A percentile compares a stretch with the other conserved stretches of the same genome.
Conservation (phyloP, 2,329 filamentous ascomycete species). For the Cercospora janseana region DNA sequence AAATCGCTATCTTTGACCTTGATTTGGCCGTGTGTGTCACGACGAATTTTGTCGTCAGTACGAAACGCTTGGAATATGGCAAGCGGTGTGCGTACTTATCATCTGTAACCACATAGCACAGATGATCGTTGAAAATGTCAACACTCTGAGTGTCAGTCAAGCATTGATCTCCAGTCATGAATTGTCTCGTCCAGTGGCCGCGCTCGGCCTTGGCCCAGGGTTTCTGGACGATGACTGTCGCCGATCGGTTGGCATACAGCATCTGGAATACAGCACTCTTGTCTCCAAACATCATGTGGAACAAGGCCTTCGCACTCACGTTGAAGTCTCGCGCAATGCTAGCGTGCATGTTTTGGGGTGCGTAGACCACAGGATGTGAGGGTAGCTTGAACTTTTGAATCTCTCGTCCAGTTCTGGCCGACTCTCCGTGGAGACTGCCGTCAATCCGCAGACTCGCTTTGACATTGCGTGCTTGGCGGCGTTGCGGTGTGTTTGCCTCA, state of each 20-base stretch:
- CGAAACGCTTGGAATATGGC: conserved; percentile 75
- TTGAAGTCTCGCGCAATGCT: conserved; percentile 81
- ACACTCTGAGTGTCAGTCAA: conserved; percentile 83
- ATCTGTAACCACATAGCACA: conserved; percentile 67
- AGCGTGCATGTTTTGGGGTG: conserved; percentile 75
- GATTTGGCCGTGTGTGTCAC: conserved; percentile 92
- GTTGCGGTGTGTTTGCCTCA: conserved; percentile 39
- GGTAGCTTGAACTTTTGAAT: conserved; percentile 78
- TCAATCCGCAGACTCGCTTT: conserved; percentile 62
- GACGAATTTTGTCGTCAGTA: conserved; percentile 82
- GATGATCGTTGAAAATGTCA: conserved; percentile 59
- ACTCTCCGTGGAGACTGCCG: conserved; percentile 55
- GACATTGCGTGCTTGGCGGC: conserved; percentile 50
- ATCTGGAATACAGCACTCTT: conserved; percentile 92
- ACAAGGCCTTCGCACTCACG: conserved; percentile 88
- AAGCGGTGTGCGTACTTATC: conserved; percentile 75
- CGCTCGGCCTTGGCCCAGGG: conserved; percentile 76
- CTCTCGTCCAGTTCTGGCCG: conserved; percentile 44
- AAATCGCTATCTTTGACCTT: conserved; percentile 86
- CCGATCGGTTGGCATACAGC: conserved; percentile 78
- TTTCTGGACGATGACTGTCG: conserved; percentile 75
- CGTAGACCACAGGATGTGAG: conserved; percentile 74
- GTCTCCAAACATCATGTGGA: conserved; percentile 94
- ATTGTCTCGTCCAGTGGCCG: conserved; percentile 57
- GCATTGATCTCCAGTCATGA: conserved; percentile 48